Base-by-base conservation (phyloP, 1,284 basidiomycete species). In the Sporisorium graminicola region DNA sequence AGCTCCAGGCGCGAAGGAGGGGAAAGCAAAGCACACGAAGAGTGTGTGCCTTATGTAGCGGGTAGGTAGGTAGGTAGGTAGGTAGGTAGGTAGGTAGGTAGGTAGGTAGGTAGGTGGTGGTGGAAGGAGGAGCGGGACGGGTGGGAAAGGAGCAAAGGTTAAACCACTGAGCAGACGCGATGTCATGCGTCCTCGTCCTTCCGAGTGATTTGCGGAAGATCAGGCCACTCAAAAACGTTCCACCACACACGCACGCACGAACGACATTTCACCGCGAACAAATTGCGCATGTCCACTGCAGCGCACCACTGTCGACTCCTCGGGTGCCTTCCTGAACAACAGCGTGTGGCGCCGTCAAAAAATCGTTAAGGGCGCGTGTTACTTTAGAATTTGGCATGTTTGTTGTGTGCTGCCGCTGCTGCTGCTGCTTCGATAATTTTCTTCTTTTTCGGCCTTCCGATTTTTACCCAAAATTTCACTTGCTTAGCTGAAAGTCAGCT, bases 21-120 rank as follows among this genome's bases (percentile, higher is more conserved):
- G n/a, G 49, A 37, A 13, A 14, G 53, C 37, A 47, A 31, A 16
- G 49, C 61, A 54, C 58, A 44, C 44, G 54, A 46, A 29, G 55
- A 46, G 60, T 12, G 33, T 57, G 33, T 47, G 60, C n/a, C n/a
- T 47, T 60, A 35, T 47, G 55, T 35, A 26, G 55, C 22, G 31
- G 20, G 29, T 35, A 18, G 26, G 42, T 22, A 18, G 31, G 40
- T 64, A n/a, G n/a, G n/a, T n/a, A n/a, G n/a, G n/a, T n/a, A n/a
- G n/a, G n/a, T n/a, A n/a, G n/a, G n/a, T n/a, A n/a, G n/a, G n/a
- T n/a, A n/a, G n/a, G n/a, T n/a, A n/a, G n/a, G n/a, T n/a, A n/a
- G n/a, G n/a, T n/a, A n/a, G n/a, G n/a, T n/a, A n/a, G n/a, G n/a
- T n/a, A n/a, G 62, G 20, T 18, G 27, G 9, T 55, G 52, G 35